Percentiles rank a stretch among this genome's conserved stretches.
Evolutionary conservation across 768 basidiomycete genomes (phyloP).

Genomic region (Panellus pusillus): DNA sequence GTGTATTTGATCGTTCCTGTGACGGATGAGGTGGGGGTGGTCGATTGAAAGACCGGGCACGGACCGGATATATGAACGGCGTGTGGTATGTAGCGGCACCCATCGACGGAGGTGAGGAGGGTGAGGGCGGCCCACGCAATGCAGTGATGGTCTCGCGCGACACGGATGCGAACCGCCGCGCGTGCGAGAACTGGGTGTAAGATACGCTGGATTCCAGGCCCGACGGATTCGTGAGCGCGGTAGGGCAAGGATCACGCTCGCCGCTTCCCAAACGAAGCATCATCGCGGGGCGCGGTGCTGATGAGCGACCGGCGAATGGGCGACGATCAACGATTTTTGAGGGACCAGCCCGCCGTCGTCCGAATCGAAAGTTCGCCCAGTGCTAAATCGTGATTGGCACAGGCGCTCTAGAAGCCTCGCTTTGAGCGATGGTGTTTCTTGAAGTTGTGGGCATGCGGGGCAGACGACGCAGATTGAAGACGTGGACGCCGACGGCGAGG

Average conservation of each 20-base stretch:
- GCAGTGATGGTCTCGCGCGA: too few relatives aligned
- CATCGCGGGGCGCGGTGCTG: conserved; percentile 70
- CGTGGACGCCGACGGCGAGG: conserved; percentile 33
- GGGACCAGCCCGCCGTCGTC: conserved; percentile 54
- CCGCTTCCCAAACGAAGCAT: conserved; percentile 55
- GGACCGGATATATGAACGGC: too few relatives aligned
- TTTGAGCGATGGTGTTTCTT: conserved; percentile 35
- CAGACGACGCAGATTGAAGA: conserved; percentile 29
- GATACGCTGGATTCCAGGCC: conserved; percentile 58
- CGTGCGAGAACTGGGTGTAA: conserved; percentile 69
- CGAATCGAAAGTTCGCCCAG: conserved; percentile 49
- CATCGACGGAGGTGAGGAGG: too few relatives aligned
- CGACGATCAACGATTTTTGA: conserved; percentile 45
- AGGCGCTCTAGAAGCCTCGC: conserved; percentile 34
- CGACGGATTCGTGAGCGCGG: conserved; percentile 65
- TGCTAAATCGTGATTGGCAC: conserved; percentile 50
- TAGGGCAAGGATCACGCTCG: conserved; percentile 47
- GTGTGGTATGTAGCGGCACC: too few relatives aligned
- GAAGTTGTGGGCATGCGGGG: conserved; percentile 35
- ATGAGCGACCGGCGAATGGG: conserved; percentile 61
- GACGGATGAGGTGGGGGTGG: too few relatives aligned
- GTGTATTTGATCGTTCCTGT: too few relatives aligned
- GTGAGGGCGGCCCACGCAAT: too few relatives aligned
- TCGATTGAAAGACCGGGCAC: too few relatives aligned
- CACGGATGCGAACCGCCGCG: too few relatives aligned